Conservation (phyloP, 2,329 filamentous ascomycete genomes). For the Colletotrichum musicola region DNA sequence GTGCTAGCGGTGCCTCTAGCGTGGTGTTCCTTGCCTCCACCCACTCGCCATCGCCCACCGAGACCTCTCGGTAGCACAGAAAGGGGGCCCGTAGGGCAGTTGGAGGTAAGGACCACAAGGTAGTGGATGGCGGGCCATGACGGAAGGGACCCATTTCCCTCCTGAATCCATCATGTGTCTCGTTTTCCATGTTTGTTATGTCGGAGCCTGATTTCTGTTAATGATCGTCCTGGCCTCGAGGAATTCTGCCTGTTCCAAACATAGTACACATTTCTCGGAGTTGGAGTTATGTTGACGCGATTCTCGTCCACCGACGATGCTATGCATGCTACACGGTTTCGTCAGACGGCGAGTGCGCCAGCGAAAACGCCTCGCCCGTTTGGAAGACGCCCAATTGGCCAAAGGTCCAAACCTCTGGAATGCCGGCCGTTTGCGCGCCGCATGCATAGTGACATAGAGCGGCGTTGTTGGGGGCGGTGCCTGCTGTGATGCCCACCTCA, state of each 20-base stretch:
- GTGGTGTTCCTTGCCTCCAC: slow-evolving; percentile 23
- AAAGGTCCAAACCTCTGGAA: background rate
- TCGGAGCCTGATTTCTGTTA: slow-evolving; percentile 4
- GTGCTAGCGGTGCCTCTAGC: slow-evolving; percentile 20
- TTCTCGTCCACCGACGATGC: background rate
- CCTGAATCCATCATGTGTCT: slow-evolving; percentile 21
- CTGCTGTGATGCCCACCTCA: slow-evolving; percentile 15
- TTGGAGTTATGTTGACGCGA: background rate
- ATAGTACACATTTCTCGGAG: background rate
- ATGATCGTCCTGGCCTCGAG: background rate
- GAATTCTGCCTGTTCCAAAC: background rate
- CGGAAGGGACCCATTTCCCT: slow-evolving; percentile 18
- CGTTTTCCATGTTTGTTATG: slow-evolving; percentile 17
- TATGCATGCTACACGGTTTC: background rate
- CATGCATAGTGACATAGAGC: slow-evolving; percentile 4
- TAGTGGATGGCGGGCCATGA: slow-evolving; percentile 21
- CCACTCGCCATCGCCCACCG: background rate
- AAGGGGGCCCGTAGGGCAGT: slow-evolving; percentile 8
- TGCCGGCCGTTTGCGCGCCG: slow-evolving; percentile 1
- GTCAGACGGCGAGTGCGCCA: slow-evolving; percentile 9
- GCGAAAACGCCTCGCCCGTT: slow-evolving; percentile 2
- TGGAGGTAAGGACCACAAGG: too few species aligned
- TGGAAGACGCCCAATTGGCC: slow-evolving; percentile 3
- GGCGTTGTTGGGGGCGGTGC: slow-evolving; percentile 26
- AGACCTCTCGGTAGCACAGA: slow-evolving; percentile 21